Base-by-base conservation (phyloP, 2,329 filamentous ascomycete species). In the Fonsecaea monophora region DNA sequence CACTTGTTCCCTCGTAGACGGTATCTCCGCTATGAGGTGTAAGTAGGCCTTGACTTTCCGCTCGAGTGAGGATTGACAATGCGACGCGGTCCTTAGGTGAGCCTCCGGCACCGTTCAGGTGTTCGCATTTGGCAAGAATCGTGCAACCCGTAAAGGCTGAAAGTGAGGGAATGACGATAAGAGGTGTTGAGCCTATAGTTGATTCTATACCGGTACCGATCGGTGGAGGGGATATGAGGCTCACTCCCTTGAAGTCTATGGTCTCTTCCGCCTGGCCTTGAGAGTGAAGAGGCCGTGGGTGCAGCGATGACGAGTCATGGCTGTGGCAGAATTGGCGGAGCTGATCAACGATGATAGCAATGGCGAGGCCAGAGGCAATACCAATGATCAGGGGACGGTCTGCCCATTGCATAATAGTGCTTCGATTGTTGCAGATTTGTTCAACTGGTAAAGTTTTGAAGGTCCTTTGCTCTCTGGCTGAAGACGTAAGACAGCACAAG, bases 1-100 rank as follows among this genome's bases (percentile, higher is more conserved):
- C 95, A 15, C 97, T 94, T 1, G 95, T 99, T 71, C 95, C 95
- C 82, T 99, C 95, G 79, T 98, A 99, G 74, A 99, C 93, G 53
- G 92, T 96, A 78, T 99, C 95, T 68, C 94, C 94, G 25, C 90
- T 89, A 72, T 90, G 84, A 0, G 95, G 94, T 0, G 84, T 85
- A 54, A 99, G 81, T 18, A 94, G 82, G 1, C 93, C 93, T 57
- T 86, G 81, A 68, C 87, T 85, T 82, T 99, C 95, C 53, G 94
- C 95, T 77, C 89, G 82, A 65, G 87, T 81, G 77, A 99, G 96
- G 84, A 98, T 96, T 79, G 87, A 91, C 42, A 98, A 85, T 1
- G 95, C 95, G 13, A 99, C 95, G 61, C 95, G 88, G 79, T 99
- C 95, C 79, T 99, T 99, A 48, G 95, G 94, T 73, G 91, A 95